Evolutionary conservation across 441 rosid genomes (phyloP).

Genomic region (Adansonia madagascariensis): DNA sequence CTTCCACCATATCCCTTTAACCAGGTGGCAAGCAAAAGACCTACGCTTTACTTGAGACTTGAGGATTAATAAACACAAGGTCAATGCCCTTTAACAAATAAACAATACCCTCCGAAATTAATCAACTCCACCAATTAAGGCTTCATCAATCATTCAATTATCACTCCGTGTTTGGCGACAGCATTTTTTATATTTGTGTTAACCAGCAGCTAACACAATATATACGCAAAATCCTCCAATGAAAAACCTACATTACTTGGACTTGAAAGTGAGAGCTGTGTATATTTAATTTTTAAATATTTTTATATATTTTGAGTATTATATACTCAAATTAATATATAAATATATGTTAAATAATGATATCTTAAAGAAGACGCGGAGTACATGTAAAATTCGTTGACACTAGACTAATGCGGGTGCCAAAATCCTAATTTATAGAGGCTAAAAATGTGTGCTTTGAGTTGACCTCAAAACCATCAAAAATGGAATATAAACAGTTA

Average conservation of each 20-base stretch:
- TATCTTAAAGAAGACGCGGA: no score
- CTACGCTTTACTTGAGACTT: conserved; percentile 25
- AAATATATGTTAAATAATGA: no score
- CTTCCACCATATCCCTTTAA: not conserved
- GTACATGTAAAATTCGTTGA: not conserved
- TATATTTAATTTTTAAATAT: no score
- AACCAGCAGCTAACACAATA: no score
- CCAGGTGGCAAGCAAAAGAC: not conserved
- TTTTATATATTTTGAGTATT: no score
- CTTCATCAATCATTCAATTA: not conserved
- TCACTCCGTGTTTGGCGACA: not conserved
- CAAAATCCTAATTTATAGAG: conserved; percentile 21
- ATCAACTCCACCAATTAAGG: conserved; percentile 4
- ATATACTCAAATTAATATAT: no score
- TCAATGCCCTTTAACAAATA: conserved; percentile 1
- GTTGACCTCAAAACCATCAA: conserved; percentile 37
- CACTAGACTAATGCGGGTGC: conserved; percentile 13
- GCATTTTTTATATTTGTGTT: not conserved
- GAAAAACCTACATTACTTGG: not conserved
- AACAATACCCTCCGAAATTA: not conserved
- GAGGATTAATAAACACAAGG: conserved; percentile 23
- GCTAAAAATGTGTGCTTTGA: conserved; percentile 19
- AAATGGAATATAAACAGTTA: conserved; percentile 18
- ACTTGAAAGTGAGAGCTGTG: no score
- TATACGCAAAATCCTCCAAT: no score